Percentiles rank a stretch among this genome's conserved stretches.
Evolutionary conservation across 306 rosid genomes (phyloP).

Genomic region (Malus sieversii): DNA sequence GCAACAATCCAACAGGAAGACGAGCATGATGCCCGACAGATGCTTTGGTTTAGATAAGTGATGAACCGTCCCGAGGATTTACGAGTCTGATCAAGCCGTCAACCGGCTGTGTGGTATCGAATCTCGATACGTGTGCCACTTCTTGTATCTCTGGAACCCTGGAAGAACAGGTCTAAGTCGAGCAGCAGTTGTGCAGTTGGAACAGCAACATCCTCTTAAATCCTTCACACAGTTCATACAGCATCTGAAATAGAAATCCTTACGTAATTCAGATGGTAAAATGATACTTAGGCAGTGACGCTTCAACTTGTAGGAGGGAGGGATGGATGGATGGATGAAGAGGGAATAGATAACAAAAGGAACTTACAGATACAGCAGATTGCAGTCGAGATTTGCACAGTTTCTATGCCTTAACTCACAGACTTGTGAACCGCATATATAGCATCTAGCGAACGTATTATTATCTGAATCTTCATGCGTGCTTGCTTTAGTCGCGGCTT

Average conservation of each 20-base stretch:
- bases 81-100: slow-evolving; percentile 17
- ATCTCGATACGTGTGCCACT: slow-evolving; percentile 81
- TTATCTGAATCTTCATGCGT: slow-evolving; percentile 23
- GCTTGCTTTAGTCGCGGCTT: slow-evolving; percentile 27
- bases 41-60: not conserved
- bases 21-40: not conserved
- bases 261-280: not conserved
- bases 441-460: slow-evolving; percentile 66
- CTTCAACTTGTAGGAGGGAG: not conserved
- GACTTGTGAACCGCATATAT: slow-evolving; percentile 51
- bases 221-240: slow-evolving; percentile 54
- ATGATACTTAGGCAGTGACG: not conserved
- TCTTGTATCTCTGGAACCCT: slow-evolving; percentile 56
- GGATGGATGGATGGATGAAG: not conserved
- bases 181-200: slow-evolving; percentile 63
- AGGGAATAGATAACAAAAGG: slow-evolving; percentile 2
- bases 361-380: slow-evolving; percentile 77
- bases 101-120: slow-evolving; percentile 24
- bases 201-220: slow-evolving; percentile 72
- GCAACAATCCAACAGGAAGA: not conserved
- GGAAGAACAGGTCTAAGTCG: slow-evolving; percentile 74
- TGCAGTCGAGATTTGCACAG: slow-evolving; percentile 94
- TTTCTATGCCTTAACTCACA: slow-evolving; percentile 75
- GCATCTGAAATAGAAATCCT: slow-evolving; percentile 49
- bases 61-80: not conserved